Evolutionary conservation across 352 stramenopile genomes (phyloP).

Genomic region (Globisporangium megalacanthum): DNA sequence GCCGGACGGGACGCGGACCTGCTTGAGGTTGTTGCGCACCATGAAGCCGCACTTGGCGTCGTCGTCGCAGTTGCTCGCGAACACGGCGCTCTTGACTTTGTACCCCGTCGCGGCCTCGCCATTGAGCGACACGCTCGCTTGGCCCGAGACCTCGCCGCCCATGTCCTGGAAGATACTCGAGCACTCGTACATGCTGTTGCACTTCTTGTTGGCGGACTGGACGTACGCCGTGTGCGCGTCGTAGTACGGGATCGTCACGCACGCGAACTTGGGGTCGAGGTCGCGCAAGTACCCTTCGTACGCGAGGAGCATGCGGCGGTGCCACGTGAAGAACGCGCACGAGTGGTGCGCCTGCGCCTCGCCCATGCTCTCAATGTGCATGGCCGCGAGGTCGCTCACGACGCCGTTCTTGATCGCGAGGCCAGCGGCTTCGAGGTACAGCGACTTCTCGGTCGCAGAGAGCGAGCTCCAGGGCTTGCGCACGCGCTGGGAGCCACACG

Average conservation of each 20-base stretch:
- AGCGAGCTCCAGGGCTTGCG: constrained; percentile 51
- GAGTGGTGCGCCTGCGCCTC: constrained; percentile 48
- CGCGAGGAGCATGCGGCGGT: constrained; percentile 55
- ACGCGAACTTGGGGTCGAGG: constrained; percentile 48
- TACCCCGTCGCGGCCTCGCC: constrained; percentile 28
- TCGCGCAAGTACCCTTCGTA: constrained; percentile 62
- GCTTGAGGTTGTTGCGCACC: constrained; percentile 39
- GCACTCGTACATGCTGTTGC: constrained; percentile 55
- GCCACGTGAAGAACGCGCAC: constrained; percentile 61
- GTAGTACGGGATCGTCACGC: constrained; percentile 74
- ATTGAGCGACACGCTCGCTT: constrained; percentile 22
- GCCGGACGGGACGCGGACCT: constrained; percentile 29
- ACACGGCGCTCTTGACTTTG: constrained; percentile 23
- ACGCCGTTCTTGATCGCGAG: constrained; percentile 36
- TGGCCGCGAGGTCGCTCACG: constrained; percentile 38
- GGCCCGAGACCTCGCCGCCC: constrained; percentile 22
- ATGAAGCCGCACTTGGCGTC: constrained; percentile 27
- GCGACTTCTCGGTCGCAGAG: constrained; percentile 29
- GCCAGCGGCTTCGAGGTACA: constrained; percentile 49
- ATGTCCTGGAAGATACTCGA: constrained; percentile 47
- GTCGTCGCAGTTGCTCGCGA: constrained; percentile 36
- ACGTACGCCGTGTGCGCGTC: constrained; percentile 66
- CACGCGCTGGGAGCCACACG: constrained; percentile 34
- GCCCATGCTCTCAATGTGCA: constrained; percentile 38
- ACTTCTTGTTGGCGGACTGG: constrained; percentile 36